Conservation (phyloP, 106 monocot species). For the Acorus calamus region DNA sequence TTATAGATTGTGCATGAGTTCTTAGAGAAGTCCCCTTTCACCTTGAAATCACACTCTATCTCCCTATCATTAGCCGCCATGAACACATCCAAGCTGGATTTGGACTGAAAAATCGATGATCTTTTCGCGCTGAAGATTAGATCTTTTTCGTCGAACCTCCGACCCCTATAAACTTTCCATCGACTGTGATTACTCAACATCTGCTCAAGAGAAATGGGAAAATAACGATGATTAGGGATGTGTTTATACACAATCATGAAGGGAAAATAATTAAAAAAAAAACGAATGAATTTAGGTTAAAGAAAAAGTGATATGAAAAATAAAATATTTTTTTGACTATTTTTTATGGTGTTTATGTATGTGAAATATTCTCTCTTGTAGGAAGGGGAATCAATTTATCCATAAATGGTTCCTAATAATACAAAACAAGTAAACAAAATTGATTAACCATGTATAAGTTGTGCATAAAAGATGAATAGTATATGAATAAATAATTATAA, state of each 20-base stretch:
- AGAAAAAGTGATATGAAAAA: background rate
- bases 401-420: too few species aligned
- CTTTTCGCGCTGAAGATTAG: background rate
- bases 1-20: constrained; percentile 8
- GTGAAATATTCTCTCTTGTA: too few species aligned
- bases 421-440: too few species aligned
- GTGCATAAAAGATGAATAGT: too few species aligned
- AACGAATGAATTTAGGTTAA: background rate
- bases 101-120: background rate
- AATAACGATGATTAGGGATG: too few species aligned
- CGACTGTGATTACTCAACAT: background rate
- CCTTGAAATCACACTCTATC: constrained; percentile 18
- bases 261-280: background rate
- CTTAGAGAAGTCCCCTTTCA: constrained; percentile 12
- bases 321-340: too few species aligned
- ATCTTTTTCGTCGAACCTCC: background rate
- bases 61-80: constrained; percentile 9
- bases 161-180: background rate
- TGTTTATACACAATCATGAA: too few species aligned
- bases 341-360: too few species aligned
- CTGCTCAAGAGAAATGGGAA: background rate
- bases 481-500: too few species aligned
- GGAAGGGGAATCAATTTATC: too few species aligned
- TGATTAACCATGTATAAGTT: too few species aligned
- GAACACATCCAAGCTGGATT: background rate